phyloP scores from a whole-genome alignment of 1,284 basidiomycete genomes.

The Puccinia coronata region DNA sequence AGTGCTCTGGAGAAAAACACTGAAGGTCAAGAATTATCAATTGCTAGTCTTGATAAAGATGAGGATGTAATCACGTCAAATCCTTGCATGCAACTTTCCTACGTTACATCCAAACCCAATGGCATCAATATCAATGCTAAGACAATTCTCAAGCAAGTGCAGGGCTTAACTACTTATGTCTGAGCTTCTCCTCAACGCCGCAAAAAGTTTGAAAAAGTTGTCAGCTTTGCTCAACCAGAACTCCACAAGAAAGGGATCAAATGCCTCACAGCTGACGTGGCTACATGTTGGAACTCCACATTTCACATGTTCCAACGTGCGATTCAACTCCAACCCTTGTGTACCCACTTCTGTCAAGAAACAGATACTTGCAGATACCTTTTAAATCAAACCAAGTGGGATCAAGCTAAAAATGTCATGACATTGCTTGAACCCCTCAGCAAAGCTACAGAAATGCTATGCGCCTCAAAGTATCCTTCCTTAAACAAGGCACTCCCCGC shows the following conservation, averaged over 20 bases:
- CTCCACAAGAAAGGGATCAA: neutral
- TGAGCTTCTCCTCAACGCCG: neutral
- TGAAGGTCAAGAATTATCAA: neutral
- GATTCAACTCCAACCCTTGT: neutral
- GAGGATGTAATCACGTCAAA: neutral
- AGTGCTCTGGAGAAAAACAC: neutral
- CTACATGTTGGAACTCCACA: neutral
- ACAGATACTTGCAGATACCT: neutral
- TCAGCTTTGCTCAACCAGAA: neutral
- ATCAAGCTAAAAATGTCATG: neutral
- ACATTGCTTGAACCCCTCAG: constrained; percentile 1
- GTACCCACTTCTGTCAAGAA: neutral
- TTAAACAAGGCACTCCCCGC: constrained; percentile 3
- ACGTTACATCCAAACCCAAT: neutral
- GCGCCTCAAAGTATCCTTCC: constrained; percentile 27
- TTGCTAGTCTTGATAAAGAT: neutral
- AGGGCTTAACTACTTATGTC: neutral
- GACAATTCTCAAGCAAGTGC: neutral
- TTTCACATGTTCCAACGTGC: neutral
- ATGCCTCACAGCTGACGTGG: neutral
- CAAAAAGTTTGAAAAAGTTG: neutral
- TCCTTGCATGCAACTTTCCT: neutral
- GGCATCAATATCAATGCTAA: neutral
- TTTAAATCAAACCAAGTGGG: neutral
- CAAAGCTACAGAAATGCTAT: neutral